Base-by-base conservation (phyloP, 352 stramenopile genomes). In the Elongisporangium prolatum region DNA sequence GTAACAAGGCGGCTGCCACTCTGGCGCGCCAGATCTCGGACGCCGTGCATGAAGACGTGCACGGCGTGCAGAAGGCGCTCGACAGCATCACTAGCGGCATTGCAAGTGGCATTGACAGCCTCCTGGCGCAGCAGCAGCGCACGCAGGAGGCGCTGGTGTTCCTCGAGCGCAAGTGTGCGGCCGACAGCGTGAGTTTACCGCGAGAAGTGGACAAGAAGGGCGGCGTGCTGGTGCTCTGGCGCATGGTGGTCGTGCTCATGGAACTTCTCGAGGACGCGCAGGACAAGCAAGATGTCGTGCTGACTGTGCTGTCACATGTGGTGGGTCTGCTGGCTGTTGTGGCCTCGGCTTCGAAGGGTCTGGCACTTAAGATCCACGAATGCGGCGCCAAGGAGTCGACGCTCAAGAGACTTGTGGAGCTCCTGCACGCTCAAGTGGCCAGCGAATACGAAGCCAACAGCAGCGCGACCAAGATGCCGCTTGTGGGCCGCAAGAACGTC, bases 21-120 rank as follows among this genome's bases (percentile, higher is more conserved):
- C 64, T 95, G 54, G 80, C 82, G 55, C 71, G 82, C 24, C 84
- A 82, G 69, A 91, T 95, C 67, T 84, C 89, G 48, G 83, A 93
- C 44, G 59, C 67, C 1, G 79, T 90, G 17, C 68, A 80, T n/a
- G 71, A 88, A 16, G 85, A 94, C 52, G 68, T 86, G 1, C 74
- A 91, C 56, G 85, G 85, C 8, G 71, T 92, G n/a, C 80, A 88
- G 22, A 95, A 95, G 61, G 82, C 81, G 18, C 64, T 95, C 20
- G 78, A 93, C 34, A 64, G 64, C 20, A 71, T 95, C 54, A 25
- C 68, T 21, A 64, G 50, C 20, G 67, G 73, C 9, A 52, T 75
- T 0, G 58, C 68, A 9, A 56, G 57, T 1, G 68, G 49, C 13
- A 21, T 49, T 4, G 54, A 64, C 14, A 38, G 37, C 37, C 56